Evolutionary conservation across 176 grass and related monocot genomes (phyloP).

Genomic region (sorghum (Sorghum bicolor)): DNA sequence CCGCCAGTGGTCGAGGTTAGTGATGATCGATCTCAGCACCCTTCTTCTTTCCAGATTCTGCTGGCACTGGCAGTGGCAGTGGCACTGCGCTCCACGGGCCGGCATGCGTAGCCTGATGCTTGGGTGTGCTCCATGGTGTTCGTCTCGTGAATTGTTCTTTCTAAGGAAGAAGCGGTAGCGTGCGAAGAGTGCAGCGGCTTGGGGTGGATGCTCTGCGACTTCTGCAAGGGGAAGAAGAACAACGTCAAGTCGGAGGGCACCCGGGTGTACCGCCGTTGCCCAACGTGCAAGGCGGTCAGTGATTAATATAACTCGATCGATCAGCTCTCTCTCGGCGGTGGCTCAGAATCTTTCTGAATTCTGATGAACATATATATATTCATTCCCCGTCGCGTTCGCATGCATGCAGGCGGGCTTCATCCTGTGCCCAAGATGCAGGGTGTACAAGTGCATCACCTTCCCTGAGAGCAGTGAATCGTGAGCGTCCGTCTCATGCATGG

Average conservation of each 20-base stretch:
- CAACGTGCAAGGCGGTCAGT: constrained; percentile 75
- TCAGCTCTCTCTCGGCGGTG: neutral
- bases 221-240: constrained; percentile 82
- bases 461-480: constrained; percentile 51
- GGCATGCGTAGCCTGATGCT: neutral
- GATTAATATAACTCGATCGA: too few species aligned
- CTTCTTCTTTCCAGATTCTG: neutral
- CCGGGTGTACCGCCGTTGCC: constrained; percentile 73
- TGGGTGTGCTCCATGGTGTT: neutral
- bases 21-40: neutral
- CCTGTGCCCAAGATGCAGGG: constrained; percentile 71
- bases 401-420: constrained; percentile 51
- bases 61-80: too few species aligned
- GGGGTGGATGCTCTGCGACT: constrained; percentile 69
- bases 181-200: constrained; percentile 49
- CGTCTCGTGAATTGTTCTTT: neutral
- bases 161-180: constrained; percentile 40
- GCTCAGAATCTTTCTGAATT: neutral
- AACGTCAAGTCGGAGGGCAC: constrained; percentile 57
- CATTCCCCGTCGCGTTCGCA: neutral
- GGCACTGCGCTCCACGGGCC: too few species aligned
- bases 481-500: neutral
- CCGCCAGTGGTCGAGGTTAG: constrained; percentile 32
- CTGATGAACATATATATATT: neutral
- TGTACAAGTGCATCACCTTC: constrained; percentile 73